phyloP scores from a whole-genome alignment of 768 basidiomycete genomes.

The Asterophora lycoperdoides region DNA sequence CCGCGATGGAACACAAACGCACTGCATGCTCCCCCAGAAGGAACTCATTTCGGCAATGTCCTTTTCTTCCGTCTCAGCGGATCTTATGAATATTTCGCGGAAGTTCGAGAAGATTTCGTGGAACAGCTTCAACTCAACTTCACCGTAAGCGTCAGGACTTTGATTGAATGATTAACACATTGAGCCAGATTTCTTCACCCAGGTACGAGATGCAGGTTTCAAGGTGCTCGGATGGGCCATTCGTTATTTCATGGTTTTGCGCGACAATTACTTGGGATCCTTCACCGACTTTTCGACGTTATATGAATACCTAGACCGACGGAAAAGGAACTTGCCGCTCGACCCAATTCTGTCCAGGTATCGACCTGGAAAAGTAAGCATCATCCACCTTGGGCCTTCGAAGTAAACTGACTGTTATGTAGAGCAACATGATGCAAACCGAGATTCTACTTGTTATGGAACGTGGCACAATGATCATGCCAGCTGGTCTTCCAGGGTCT shows the following conservation, averaged over 20 bases:
- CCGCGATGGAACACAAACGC: slow-evolving; percentile 90
- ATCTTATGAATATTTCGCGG: slow-evolving; percentile 70
- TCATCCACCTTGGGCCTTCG: background rate
- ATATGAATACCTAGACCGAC: slow-evolving; percentile 77
- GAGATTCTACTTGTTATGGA: slow-evolving; percentile 52
- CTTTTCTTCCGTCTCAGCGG: slow-evolving; percentile 55
- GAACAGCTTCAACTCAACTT: slow-evolving; percentile 75
- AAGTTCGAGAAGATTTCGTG: slow-evolving; percentile 62
- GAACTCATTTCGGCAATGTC: slow-evolving; percentile 59
- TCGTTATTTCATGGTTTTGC: slow-evolving; percentile 81
- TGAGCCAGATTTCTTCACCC: background rate
- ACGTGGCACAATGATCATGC: slow-evolving; percentile 54
- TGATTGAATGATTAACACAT: background rate
- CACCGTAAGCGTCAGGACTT: slow-evolving; percentile 36
- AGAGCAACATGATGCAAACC: slow-evolving; percentile 85
- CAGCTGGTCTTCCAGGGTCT: slow-evolving; percentile 65
- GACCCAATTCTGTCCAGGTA: slow-evolving; percentile 82
- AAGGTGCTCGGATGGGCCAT: slow-evolving; percentile 85
- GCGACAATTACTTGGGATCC: slow-evolving; percentile 91
- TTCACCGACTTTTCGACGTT: slow-evolving; percentile 93
- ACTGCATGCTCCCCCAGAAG: slow-evolving; percentile 57
- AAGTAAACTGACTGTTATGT: slow-evolving; percentile 1
- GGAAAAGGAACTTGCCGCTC: slow-evolving; percentile 48
- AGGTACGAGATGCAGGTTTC: slow-evolving; percentile 56
- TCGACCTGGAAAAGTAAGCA: slow-evolving; percentile 66